Evolutionary conservation across 306 rosid species (phyloP).

Genomic region (Carpinus viminea): DNA sequence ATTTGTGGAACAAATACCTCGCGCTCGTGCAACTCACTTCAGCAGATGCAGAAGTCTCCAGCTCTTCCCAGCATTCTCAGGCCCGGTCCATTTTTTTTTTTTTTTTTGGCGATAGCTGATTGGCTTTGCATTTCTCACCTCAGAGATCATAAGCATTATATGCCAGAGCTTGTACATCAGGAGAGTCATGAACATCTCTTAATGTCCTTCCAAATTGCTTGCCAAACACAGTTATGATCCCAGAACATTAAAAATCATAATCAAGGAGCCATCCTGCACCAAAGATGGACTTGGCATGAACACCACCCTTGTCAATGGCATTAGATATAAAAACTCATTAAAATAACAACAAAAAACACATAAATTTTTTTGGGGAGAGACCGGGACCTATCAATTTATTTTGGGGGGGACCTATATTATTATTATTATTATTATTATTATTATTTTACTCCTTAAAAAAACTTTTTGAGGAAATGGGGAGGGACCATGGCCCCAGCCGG

Average conservation of each 20-base stretch:
- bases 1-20: neutral
- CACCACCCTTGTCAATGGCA: neutral
- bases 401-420: too few species aligned
- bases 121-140: slow-evolving; percentile 1
- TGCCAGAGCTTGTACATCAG: neutral
- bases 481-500: too few species aligned
- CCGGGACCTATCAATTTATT: too few species aligned
- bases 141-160: neutral
- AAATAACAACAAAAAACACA: too few species aligned
- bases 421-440: too few species aligned
- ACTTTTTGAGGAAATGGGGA: too few species aligned
- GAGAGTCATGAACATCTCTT: neutral
- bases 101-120: neutral
- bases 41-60: neutral
- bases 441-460: too few species aligned
- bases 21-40: neutral
- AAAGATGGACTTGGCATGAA: neutral
- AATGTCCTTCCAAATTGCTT: neutral
- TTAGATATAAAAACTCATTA: too few species aligned
- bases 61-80: neutral
- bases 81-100: neutral
- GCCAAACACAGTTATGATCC: neutral
- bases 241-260: neutral
- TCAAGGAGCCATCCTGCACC: neutral
- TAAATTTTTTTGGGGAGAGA: too few species aligned